Base-by-base conservation (phyloP, 1,139 yeast species). In the Arxiozyma bovina region DNA sequence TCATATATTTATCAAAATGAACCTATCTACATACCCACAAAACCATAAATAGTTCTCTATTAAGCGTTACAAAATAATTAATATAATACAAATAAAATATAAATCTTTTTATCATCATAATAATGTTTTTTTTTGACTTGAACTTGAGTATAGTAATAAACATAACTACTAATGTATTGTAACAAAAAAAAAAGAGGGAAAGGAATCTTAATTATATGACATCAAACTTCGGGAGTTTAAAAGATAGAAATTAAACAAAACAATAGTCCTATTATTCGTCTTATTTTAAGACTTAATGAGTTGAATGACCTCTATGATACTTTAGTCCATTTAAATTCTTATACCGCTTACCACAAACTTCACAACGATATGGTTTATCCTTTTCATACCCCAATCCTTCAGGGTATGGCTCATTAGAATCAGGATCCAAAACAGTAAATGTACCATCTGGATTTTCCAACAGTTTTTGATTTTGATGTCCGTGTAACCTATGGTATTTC, bases 341-440 rank as follows among this genome's bases (percentile, higher is more conserved):
- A 74, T 93, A 93, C 56, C 99, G 77, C 74, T 93, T 94, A 55
- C 98, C 98, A 73, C 99, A 93, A 50, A 93, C 96, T 71, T 93
- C 98, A 73, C 99, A 93, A 66, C 97, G 80, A 71, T 93, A 93
- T 42, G 99, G 99, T 74, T 94, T 94, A 74, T 93, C 99, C 75
- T 89, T 90, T 70, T 93, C 99, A 80, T 90, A 81, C 43, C 93
- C 96, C 61, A 85, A 82, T 8, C 96, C 96, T 69, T 91, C 97
- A 50, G 91, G 87, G 68, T 88, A 88, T 9, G 96, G 96, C 53
- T 90, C 81, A 67, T 89, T 89, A 47, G 91, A 84, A 64, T 88
- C 89, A 9, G 99, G 99, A 70, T 93, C 96, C 59, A 93, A 87
- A 47, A 93, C 90, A 51, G 93, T 84, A 60, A 86, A 86, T 1